Percentiles rank a stretch among this genome's conserved stretches.
Conservation (phyloP, 2,329 filamentous ascomycete species). For the Aspergillus arachidicola region DNA sequence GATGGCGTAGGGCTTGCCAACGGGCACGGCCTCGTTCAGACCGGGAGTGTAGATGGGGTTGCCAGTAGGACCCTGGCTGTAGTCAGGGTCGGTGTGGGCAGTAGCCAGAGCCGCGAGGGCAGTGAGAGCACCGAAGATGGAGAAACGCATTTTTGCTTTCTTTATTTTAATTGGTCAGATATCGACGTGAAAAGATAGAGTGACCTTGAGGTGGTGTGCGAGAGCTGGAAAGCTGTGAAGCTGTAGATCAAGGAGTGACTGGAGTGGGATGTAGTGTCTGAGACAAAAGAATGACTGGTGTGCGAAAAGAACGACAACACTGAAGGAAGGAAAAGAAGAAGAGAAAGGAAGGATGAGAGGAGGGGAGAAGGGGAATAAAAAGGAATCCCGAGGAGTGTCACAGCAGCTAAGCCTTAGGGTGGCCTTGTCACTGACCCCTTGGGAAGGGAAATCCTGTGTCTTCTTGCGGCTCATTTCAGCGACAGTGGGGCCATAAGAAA, state of each 20-base stretch:
- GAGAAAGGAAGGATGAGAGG: constrained; percentile 15
- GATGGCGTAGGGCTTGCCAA: constrained; percentile 59
- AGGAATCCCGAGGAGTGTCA: neutral
- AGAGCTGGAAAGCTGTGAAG: constrained; percentile 7
- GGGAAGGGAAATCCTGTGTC: constrained; percentile 6
- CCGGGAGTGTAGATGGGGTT: constrained; percentile 59
- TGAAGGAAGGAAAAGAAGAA: constrained; percentile 13
- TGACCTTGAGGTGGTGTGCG: constrained; percentile 5
- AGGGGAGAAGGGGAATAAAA: neutral
- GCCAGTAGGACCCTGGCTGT: constrained; percentile 43
- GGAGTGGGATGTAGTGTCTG: constrained; percentile 22
- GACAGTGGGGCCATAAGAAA: constrained; percentile 6
- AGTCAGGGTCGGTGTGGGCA: constrained; percentile 41
- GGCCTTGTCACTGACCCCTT: constrained; percentile 1
- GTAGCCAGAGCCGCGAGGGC: constrained; percentile 43
- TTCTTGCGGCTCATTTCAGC: constrained; percentile 12
- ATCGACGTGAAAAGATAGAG: neutral
- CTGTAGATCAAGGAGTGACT: constrained; percentile 30
- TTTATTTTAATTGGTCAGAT: constrained; percentile 3
- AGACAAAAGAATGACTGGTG: constrained; percentile 26
- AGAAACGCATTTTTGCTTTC: constrained; percentile 41
- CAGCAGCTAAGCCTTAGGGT: constrained; percentile 11
- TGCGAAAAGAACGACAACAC: constrained; percentile 18
- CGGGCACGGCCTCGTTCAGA: constrained; percentile 57
- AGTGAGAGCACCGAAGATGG: constrained; percentile 36